Evolutionary conservation across 371 early-diverging fungal species (phyloP).

Genomic region (Batrachochytrium dendrobatidis): DNA sequence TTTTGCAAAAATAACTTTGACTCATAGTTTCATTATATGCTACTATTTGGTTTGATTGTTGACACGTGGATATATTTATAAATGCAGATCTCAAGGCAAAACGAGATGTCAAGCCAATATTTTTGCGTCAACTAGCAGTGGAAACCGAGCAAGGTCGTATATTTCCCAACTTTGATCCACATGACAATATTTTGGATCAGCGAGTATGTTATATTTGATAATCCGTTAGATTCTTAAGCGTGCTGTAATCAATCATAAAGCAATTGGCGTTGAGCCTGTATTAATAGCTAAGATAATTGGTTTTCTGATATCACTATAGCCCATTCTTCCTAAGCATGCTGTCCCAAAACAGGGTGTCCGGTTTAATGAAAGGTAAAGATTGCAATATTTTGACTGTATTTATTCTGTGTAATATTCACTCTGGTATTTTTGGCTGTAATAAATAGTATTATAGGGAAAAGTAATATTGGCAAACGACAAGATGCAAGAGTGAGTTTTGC

Average conservation of each 20-base stretch:
- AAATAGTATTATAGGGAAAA: too few species aligned
- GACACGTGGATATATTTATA: neutral
- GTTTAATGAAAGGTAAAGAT: slow-evolving; percentile 39
- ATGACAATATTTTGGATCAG: slow-evolving; percentile 19
- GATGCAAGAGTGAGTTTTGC: too few species aligned
- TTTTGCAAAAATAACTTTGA: neutral
- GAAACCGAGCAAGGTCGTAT: slow-evolving; percentile 13
- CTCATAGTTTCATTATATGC: neutral
- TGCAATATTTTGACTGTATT: neutral
- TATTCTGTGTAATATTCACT: neutral
- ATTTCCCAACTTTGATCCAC: slow-evolving; percentile 35
- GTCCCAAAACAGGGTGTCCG: slow-evolving; percentile 23
- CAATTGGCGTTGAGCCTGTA: neutral
- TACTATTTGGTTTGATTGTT: neutral
- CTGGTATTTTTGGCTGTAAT: too few species aligned
- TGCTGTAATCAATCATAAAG: neutral
- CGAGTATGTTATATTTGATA: slow-evolving; percentile 14
- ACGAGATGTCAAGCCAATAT: slow-evolving; percentile 38
- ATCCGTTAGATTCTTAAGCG: neutral
- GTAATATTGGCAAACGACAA: too few species aligned
- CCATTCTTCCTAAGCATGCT: slow-evolving; percentile 22
- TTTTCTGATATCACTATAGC: slow-evolving; percentile 14
- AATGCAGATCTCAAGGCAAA: slow-evolving; percentile 35
- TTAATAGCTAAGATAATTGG: neutral
- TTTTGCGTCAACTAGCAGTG: slow-evolving; percentile 31